Evolutionary conservation across 78 protist species (phyloP).

Genomic region (Dictyostelium capitatum): DNA sequence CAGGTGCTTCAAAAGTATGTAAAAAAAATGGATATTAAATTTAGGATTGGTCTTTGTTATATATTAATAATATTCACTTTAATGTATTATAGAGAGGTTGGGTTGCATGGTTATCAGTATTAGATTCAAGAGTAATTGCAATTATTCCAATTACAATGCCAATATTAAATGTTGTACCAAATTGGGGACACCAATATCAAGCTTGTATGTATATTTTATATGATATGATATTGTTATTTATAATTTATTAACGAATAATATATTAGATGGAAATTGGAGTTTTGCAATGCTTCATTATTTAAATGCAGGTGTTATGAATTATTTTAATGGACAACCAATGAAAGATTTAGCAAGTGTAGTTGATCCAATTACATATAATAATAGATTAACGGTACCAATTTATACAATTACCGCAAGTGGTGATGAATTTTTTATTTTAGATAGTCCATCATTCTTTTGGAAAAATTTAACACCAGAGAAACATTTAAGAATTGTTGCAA

Average conservation of each 20-base stretch:
- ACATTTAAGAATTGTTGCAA: slow-evolving; percentile 23
- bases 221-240: too few species aligned
- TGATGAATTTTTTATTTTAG: slow-evolving; percentile 68
- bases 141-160: slow-evolving; percentile 68
- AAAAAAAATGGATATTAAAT: too few species aligned
- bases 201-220: background rate
- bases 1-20: slow-evolving; percentile 13
- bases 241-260: too few species aligned
- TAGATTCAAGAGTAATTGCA: slow-evolving; percentile 65
- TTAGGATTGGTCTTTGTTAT: too few species aligned
- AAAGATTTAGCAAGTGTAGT: slow-evolving; percentile 7
- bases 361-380: slow-evolving; percentile 41
- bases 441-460: slow-evolving; percentile 29
- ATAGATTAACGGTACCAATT: slow-evolving; percentile 9
- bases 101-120: slow-evolving; percentile 63
- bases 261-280: slow-evolving; percentile 46
- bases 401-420: slow-evolving; percentile 9
- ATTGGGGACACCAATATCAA: slow-evolving; percentile 10
- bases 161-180: slow-evolving; percentile 6
- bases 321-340: background rate
- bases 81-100: slow-evolving; percentile 32
- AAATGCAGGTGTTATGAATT: background rate
- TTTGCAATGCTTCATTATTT: slow-evolving; percentile 36
- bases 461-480: slow-evolving; percentile 12
- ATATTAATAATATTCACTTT: too few species aligned